phyloP scores from a whole-genome alignment of 1,284 basidiomycete genomes.

The Ganoderma sp. region DNA sequence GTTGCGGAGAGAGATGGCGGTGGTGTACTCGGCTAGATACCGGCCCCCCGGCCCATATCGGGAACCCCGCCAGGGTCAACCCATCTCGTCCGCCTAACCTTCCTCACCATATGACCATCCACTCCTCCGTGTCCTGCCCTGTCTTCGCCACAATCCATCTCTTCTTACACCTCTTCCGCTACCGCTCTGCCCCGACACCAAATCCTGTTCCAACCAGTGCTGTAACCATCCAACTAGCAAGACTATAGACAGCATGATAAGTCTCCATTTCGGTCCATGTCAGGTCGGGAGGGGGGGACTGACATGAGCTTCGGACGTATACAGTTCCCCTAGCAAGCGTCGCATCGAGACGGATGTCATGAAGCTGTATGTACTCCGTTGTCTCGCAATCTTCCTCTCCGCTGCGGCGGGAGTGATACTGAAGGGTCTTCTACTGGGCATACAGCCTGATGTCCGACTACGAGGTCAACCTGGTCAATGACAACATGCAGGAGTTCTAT shows the following conservation, averaged over 20 bases:
- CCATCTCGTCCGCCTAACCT: slow-evolving; percentile 18
- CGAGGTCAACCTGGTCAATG: slow-evolving; percentile 96
- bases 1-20: background rate
- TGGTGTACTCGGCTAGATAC: slow-evolving; percentile 15
- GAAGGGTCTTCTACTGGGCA: background rate
- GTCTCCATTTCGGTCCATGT: slow-evolving; percentile 28
- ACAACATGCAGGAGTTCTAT: slow-evolving; percentile 99
- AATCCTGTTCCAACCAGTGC: background rate
- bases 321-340: slow-evolving; percentile 79
- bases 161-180: background rate
- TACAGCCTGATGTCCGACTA: slow-evolving; percentile 95
- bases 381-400: background rate
- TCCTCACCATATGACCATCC: slow-evolving; percentile 13
- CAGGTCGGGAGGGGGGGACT: slow-evolving; percentile 17
- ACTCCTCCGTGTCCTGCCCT: slow-evolving; percentile 2
- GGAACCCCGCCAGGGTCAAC: slow-evolving; percentile 8
- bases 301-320: slow-evolving; percentile 36
- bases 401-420: background rate
- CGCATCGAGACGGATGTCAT: slow-evolving; percentile 99
- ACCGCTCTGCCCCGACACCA: background rate
- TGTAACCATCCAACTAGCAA: background rate
- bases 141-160: background rate
- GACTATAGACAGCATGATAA: slow-evolving; percentile 41
- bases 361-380: slow-evolving; percentile 82
- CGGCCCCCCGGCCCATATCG: slow-evolving; percentile 18